A percentile compares a stretch with the other conserved stretches of the same genome.
Evolutionary conservation across 1,284 basidiomycete genomes (phyloP).

Genomic region (Bjerkandera adusta): DNA sequence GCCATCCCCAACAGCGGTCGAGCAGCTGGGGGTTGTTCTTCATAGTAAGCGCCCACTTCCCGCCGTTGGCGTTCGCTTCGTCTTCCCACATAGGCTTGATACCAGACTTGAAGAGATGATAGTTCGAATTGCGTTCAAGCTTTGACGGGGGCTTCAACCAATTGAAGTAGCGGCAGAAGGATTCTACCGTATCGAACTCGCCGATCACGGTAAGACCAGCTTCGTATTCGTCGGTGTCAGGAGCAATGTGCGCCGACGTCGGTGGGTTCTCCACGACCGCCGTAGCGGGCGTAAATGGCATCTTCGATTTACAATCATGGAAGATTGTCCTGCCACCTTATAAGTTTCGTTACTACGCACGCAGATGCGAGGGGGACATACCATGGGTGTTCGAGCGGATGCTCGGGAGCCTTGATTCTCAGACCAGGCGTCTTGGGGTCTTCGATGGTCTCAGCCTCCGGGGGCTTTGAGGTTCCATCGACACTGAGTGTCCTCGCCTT

Average conservation of each 20-base stretch:
- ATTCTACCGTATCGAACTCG: conserved; percentile 83
- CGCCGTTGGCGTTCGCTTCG: conserved; percentile 85
- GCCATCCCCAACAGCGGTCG: conserved; percentile 88
- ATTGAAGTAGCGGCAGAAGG: conserved; percentile 93
- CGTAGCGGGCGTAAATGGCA: conserved; percentile 47
- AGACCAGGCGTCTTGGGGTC: conserved; percentile 78
- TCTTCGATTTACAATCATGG: conserved; percentile 82
- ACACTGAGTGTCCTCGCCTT: conserved; percentile 67
- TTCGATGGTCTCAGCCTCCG: conserved; percentile 71
- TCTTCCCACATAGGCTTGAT: conserved; percentile 97
- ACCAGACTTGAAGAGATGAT: conserved; percentile 91
- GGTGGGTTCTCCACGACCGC: conserved; percentile 28
- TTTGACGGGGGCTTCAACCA: conserved; percentile 90
- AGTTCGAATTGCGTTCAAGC: conserved; percentile 87
- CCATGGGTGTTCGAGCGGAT: conserved; percentile 85
- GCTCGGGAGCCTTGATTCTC: conserved; percentile 71
- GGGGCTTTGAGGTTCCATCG: conserved; percentile 69
- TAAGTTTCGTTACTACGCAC: conserved; percentile 7
- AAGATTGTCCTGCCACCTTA: conserved; percentile 70
- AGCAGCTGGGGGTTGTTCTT: conserved; percentile 76
- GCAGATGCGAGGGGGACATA: conserved; percentile 34
- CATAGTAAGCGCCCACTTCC: conserved; percentile 95
- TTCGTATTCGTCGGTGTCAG: conserved; percentile 72
- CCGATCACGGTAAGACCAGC: conserved; percentile 77
- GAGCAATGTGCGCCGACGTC: conserved; percentile 38